These are phyloP conservation scores for Mycena sp. DNA, from an alignment of 1,284 basidiomycete species.

Conservation along the genomic window DNA sequence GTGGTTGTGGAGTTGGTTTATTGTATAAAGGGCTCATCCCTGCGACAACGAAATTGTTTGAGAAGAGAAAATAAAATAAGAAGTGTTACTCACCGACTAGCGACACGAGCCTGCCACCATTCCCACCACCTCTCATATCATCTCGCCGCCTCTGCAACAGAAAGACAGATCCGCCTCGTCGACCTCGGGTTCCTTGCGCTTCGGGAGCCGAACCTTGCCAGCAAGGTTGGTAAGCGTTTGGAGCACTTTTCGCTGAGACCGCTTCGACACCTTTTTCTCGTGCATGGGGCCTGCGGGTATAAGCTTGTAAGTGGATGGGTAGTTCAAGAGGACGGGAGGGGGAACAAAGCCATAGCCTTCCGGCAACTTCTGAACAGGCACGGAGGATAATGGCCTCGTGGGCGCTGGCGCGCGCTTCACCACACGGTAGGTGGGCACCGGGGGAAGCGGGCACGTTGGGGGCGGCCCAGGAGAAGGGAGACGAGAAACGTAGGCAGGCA, in stretches of 20 bases:
- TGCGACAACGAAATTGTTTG: no score
- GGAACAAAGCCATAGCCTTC: slow-evolving; percentile 13
- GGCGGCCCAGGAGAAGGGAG: slow-evolving; percentile 9
- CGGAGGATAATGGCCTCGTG: neutral
- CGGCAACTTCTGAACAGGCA: neutral
- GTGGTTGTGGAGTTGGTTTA: no score
- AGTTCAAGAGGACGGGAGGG: neutral
- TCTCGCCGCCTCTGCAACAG: neutral
- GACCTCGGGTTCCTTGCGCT: neutral
- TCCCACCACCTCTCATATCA: no score
- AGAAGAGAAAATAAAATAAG: no score
- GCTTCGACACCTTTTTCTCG: neutral
- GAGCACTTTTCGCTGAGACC: neutral
- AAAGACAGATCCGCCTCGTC: neutral
- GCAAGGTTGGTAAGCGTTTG: slow-evolving; percentile 1
- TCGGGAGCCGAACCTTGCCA: neutral
- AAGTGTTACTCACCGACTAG: no score
- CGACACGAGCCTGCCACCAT: no score
- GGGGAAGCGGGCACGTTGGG: slow-evolving; percentile 10
- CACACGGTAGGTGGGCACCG: neutral
- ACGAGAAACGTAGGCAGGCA: slow-evolving; percentile 1
- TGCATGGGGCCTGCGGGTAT: slow-evolving; percentile 7
- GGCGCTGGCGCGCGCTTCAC: no score
- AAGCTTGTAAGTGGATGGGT: slow-evolving; percentile 1
- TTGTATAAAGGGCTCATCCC: no score